phyloP scores from a whole-genome alignment of 2,329 filamentous ascomycete genomes.

The Hypoxylon sp. region DNA sequence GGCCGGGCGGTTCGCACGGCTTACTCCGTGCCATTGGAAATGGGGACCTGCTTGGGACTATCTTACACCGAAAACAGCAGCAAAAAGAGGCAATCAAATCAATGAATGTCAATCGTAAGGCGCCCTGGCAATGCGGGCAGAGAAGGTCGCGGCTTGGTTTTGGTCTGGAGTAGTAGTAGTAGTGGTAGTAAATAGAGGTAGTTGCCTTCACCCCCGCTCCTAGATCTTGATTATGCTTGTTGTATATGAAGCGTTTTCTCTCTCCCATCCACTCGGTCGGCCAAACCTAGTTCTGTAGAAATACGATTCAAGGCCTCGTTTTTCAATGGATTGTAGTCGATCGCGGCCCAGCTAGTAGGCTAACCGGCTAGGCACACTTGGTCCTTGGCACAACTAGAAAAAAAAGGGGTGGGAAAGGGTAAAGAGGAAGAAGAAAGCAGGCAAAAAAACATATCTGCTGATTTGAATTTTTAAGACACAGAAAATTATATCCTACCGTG shows the following conservation, averaged over 20 bases:
- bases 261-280: not conserved
- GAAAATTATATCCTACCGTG: not conserved
- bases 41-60: constrained; percentile 4
- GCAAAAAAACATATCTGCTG: not conserved
- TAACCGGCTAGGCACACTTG: not conserved
- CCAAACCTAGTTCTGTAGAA: not conserved
- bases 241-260: not conserved
- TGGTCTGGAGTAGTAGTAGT: not conserved
- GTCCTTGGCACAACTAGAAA: not conserved
- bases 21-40: constrained; percentile 15
- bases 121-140: not conserved
- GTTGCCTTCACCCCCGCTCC: not conserved
- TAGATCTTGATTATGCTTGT: not conserved
- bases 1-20: no score
- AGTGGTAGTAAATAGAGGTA: not conserved
- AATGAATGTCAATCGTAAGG: not conserved
- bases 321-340: not conserved
- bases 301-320: not conserved
- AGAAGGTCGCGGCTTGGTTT: constrained; percentile 3
- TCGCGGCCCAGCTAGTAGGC: not conserved
- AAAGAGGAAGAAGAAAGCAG: not conserved
- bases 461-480: constrained; percentile 3
- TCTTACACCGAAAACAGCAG: not conserved
- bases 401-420: constrained; percentile 3
- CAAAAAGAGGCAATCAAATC: not conserved